These are phyloP conservation scores for Melaleuca quinquenervia DNA, from an alignment of 345 rosid genomes.

Conservation along the genomic window DNA sequence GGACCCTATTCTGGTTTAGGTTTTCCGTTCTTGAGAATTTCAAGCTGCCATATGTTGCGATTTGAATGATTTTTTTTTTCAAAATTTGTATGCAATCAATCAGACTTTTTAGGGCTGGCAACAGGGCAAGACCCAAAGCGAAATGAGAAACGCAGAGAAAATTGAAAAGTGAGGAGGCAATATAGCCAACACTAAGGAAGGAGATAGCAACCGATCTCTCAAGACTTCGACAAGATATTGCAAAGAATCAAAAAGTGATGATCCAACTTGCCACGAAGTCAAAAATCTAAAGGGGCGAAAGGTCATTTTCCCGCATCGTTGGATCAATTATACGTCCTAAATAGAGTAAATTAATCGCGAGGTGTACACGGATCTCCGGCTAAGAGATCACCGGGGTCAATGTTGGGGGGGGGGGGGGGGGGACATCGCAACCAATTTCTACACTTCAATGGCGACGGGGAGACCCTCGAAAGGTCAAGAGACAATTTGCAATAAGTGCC, in stretches of 20 bases:
- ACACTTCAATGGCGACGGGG: background rate
- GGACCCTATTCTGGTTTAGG: no score
- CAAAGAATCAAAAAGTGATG: background rate
- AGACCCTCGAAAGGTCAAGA: background rate
- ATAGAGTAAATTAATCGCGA: background rate
- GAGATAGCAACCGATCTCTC: background rate
- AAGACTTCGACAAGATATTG: background rate
- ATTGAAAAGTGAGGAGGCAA: no score
- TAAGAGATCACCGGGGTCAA: background rate
- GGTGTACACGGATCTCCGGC: background rate
- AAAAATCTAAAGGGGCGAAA: background rate
- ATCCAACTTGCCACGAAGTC: background rate
- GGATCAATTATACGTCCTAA: background rate
- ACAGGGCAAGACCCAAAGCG: background rate
- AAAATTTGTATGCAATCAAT: background rate
- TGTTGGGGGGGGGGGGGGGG: background rate
- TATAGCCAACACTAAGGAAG: background rate
- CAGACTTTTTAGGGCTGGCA: background rate
- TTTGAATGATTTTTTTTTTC: background rate
- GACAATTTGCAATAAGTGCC: background rate
- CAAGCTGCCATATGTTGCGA: background rate
- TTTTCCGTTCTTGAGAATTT: no score
- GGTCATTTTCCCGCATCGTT: background rate
- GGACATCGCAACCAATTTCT: no score
- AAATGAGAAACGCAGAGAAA: background rate